These are phyloP conservation scores for Coniochaeta hoffmannii DNA, from an alignment of 2,329 filamentous ascomycete genomes.

Conservation along the genomic window DNA sequence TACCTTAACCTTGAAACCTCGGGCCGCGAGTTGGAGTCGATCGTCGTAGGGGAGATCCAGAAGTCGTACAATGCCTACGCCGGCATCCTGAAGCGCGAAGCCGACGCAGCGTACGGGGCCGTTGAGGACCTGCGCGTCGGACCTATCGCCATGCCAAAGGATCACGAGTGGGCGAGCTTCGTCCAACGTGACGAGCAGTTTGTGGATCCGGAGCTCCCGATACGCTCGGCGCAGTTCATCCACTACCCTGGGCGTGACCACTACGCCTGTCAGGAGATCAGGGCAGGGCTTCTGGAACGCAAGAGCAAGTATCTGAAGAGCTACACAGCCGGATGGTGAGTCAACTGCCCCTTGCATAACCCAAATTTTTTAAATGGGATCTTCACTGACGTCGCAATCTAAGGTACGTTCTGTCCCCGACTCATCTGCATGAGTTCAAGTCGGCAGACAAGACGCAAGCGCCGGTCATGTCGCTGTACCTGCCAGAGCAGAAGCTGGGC, in stretches of 20 bases:
- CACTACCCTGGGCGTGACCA: constrained; percentile 88
- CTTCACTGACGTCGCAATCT: constrained; percentile 13
- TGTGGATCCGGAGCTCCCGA: constrained; percentile 73
- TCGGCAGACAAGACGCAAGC: constrained; percentile 89
- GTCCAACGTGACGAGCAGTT: constrained; percentile 77
- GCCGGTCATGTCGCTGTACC: constrained; percentile 91
- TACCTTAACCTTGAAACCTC: constrained; percentile 93
- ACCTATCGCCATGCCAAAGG: constrained; percentile 87
- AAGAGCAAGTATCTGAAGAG: constrained; percentile 99
- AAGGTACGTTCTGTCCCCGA: constrained; percentile 93
- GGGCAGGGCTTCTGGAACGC: constrained; percentile 85
- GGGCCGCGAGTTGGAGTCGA: constrained; percentile 88
- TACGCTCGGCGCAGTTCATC: constrained; percentile 74
- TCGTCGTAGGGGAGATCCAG: constrained; percentile 95
- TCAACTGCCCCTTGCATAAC: constrained; percentile 8
- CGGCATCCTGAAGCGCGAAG: constrained; percentile 84
- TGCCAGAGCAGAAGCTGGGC: constrained; percentile 91
- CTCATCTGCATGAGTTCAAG: constrained; percentile 97
- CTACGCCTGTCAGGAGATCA: constrained; percentile 72
- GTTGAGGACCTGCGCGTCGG: constrained; percentile 77
- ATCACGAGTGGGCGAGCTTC: constrained; percentile 83
- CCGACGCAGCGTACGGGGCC: constrained; percentile 69
- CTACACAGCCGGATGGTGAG: constrained; percentile 89
- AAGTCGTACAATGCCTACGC: constrained; percentile 95
- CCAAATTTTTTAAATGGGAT: neutral